These are phyloP conservation scores for Sphagnum fallax DNA, from an alignment of 228 moss, liverwort and hornwort genomes.

Conservation along the genomic window DNA sequence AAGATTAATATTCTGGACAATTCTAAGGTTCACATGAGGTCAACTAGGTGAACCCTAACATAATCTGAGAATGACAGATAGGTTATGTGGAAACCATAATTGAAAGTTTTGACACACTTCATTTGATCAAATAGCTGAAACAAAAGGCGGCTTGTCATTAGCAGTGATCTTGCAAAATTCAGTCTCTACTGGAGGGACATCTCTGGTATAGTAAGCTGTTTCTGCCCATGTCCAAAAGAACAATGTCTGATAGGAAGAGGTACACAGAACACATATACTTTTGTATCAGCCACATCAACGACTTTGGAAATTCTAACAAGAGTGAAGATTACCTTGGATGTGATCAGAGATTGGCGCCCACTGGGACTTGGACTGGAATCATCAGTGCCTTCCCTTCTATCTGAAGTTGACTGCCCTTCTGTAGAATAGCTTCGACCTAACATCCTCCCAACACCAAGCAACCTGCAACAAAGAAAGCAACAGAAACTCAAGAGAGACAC, in stretches of 20 bases:
- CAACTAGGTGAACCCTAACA: no score
- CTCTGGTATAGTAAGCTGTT: not conserved
- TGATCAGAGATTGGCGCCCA: conserved; percentile 49
- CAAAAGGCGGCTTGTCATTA: not conserved
- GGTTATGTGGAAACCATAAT: no score
- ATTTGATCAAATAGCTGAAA: not conserved
- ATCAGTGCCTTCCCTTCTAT: conserved; percentile 54
- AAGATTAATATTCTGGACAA: no score
- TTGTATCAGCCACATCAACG: not conserved
- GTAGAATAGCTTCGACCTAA: conserved; percentile 70
- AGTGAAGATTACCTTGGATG: conserved; percentile 51
- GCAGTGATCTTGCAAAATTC: no score
- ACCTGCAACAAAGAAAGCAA: conserved; percentile 27
- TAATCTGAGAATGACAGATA: no score
- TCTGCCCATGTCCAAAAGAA: not conserved
- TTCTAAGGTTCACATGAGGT: no score
- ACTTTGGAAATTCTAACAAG: not conserved
- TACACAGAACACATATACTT: not conserved
- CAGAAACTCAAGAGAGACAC: not conserved
- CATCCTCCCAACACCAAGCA: conserved; percentile 84
- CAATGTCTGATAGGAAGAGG: no score
- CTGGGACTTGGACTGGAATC: conserved; percentile 46
- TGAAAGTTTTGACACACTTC: no score
- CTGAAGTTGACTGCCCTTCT: conserved; percentile 55
- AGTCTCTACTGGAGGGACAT: not conserved